Evolutionary conservation across 2,329 filamentous ascomycete species (phyloP), one percentile per base, ranked within the genome.

Genomic region (Tolypocladium ophioglossoides): DNA sequence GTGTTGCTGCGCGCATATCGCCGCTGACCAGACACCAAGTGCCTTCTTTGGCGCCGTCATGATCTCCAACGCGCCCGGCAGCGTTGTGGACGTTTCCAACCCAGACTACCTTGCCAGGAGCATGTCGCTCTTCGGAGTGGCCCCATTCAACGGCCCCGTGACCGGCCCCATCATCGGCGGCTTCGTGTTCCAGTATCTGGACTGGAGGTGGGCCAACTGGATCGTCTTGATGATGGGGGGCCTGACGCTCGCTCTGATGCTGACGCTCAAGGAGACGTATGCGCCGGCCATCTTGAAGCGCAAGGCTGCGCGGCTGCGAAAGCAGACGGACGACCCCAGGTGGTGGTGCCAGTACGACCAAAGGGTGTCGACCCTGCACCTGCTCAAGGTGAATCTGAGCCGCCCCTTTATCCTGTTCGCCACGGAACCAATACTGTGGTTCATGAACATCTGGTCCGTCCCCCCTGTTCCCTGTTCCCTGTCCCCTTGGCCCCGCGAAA

Each of bases 201-300:
- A 89, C 12, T 96, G 91, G 91, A 74, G 91, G 34, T 96, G 90
- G 89, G 86, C 85, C 39, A 87, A 88, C 64, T 95, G 89, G 87
- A 77, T 94, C 22, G 80, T 85, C 10, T 71, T 92, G 63, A 91
- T 95, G 52, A 76, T 89, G 11, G 79, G 80, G 0, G 88, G 80
- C 1, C 74, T 78, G 0, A 82, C 82, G 0, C 79, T 84, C 54
- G 57, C 78, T 22, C 70, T 85, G 59, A 78, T 89, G 60, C 64
- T 75, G 2, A 74, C 79, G 1, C 74, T 87, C 50, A 80, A 80
- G 57, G 90, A 95, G 70, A 92, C 89, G 0, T 95, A 95, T 62
- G 79, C 83, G 0, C 89, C 89, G 1, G 77, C 77, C 0, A 77
- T 94, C 27, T 72, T 94, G 34, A 80, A 86, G 62, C 74, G 76